Percentiles rank a stretch among this genome's conserved stretches.
phyloP scores from a whole-genome alignment of 1,284 basidiomycete species.

The Boletus smithii region DNA sequence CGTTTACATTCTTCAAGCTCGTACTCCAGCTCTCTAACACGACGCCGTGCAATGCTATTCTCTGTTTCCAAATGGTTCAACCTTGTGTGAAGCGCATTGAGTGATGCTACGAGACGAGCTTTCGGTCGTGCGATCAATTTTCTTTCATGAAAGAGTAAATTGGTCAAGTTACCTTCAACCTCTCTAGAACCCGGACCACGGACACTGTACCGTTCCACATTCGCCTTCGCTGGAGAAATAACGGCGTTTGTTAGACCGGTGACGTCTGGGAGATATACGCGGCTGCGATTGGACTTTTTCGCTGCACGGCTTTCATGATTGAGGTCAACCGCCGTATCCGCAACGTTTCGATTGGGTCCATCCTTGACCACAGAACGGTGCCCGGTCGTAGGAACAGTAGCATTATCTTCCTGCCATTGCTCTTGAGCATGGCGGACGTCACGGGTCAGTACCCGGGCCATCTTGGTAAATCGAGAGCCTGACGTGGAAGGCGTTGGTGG shows the following conservation, averaged over 20 bases:
- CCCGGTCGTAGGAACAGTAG: background rate
- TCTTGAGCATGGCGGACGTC: constrained; percentile 50
- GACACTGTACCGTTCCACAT: constrained; percentile 49
- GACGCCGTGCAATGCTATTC: constrained; percentile 71
- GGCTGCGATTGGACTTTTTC: constrained; percentile 28
- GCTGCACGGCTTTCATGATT: constrained; percentile 11
- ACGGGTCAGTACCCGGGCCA: constrained; percentile 51
- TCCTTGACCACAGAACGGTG: constrained; percentile 17
- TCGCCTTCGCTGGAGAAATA: constrained; percentile 59
- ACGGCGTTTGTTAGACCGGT: constrained; percentile 76
- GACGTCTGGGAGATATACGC: constrained; percentile 67
- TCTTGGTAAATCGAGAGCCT: constrained; percentile 54
- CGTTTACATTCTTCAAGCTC: constrained; percentile 76
- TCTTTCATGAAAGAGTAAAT: constrained; percentile 8
- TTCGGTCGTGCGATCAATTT: constrained; percentile 3
- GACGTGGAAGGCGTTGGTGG: constrained; percentile 55
- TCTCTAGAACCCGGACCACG: constrained; percentile 48
- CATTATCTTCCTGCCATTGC: constrained; percentile 13
- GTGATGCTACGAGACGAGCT: constrained; percentile 57
- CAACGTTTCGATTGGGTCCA: constrained; percentile 1
- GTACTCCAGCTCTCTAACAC: constrained; percentile 77
- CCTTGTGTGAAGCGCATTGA: constrained; percentile 62
- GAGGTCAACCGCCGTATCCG: constrained; percentile 12
- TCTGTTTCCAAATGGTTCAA: constrained; percentile 73
- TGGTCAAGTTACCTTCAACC: constrained; percentile 49